Base-by-base conservation (phyloP, 2,329 filamentous ascomycete species). In the Apiospora sp. region DNA sequence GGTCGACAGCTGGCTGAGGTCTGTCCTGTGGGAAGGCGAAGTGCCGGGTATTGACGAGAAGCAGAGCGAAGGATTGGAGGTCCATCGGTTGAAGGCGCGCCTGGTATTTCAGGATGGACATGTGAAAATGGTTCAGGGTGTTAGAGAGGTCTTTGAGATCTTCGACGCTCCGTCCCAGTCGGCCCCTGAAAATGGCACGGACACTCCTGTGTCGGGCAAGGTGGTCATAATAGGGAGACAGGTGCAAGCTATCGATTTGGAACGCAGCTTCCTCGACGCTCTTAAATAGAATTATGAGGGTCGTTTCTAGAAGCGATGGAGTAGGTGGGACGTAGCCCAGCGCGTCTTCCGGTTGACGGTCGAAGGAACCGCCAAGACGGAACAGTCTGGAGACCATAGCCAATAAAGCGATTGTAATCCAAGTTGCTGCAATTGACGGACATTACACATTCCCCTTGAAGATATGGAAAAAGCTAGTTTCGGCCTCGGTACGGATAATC, bases 131-230 rank as follows among this genome's bases (percentile, higher is more conserved):
- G 87, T 98, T 10, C 96, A 99, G 81, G 96, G 95, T 1, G 96
- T 99, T 0, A 87, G 96, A 71, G 96, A 98, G 77, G 89, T 98
- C 22, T 99, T 98, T 81, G 96, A 99, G 78, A 93, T 98, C 34
- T 89, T 94, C 34, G 94, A 98, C 76, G 85, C 81, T 13, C 81
- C 79, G 71, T 76, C 73, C 71, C 74, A 73, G 34, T 74, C 67
- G 27, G 49, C 70, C 6, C 73, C 73, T 22, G 75, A 76, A 13
- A 78, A 74, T 61, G 41, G 24, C 2, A 7, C 19, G 30, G 72
- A 72, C 16, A 73, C 79, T 34, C 44, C 68, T 14, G 75, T 76
- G 37, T 76, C 81, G 49, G 88, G 91, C 30, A 93, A 93, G 80
- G 83, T 93, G 68, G 88, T 93, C 13, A 77, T 93, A 67, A 92